These are phyloP conservation scores for Apiospora sp. DNA, from an alignment of 2,329 filamentous ascomycete species.

Conservation along the genomic window DNA sequence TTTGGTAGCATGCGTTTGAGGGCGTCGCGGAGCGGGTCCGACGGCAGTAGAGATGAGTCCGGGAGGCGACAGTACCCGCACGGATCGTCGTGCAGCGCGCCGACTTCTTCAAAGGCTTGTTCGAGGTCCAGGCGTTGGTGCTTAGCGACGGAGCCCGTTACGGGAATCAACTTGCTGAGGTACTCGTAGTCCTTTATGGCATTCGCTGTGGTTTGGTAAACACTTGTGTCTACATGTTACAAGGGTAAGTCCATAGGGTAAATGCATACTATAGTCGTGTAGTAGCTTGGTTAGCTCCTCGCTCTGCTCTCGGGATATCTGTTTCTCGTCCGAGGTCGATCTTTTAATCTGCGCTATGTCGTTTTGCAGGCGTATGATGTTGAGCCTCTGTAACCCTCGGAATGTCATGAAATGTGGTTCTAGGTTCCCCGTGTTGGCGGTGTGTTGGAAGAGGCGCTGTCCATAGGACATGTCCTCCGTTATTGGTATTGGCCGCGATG, in stretches of 20 bases:
- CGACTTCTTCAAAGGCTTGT: slow-evolving; percentile 14
- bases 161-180: background rate
- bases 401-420: background rate
- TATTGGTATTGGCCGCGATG: background rate
- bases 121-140: slow-evolving; percentile 8
- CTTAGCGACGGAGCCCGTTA: background rate
- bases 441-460: background rate
- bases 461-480: background rate
- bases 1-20: background rate
- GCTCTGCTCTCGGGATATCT: background rate
- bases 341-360: background rate
- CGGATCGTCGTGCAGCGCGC: background rate
- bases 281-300: background rate
- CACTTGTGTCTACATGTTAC: background rate
- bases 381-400: background rate
- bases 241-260: background rate
- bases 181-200: slow-evolving; percentile 18
- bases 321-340: background rate
- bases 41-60: background rate
- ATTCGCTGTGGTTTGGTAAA: background rate
- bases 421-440: background rate
- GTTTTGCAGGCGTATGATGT: background rate
- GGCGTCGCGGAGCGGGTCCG: background rate
- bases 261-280: background rate
- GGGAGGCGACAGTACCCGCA: background rate